These are phyloP conservation scores for Larix kaempferi DNA, from an alignment of 75 land plant genomes.

Conservation along the genomic window DNA sequence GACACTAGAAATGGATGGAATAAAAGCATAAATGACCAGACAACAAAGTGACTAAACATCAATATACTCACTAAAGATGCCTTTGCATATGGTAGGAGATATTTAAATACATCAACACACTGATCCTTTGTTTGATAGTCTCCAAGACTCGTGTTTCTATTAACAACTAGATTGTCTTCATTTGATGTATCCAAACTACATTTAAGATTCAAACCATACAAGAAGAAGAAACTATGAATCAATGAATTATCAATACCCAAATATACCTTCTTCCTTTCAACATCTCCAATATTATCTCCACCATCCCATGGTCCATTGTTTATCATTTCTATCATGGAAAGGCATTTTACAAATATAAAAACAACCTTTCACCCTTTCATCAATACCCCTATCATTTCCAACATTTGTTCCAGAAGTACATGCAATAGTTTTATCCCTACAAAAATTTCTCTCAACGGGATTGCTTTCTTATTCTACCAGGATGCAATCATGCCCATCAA, in stretches of 20 bases:
- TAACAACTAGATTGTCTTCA: constrained; percentile 74
- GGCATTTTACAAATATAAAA: constrained; percentile 8
- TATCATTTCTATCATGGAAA: constrained; percentile 3
- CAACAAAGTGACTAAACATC: constrained; percentile 1
- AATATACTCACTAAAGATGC: constrained; percentile 72
- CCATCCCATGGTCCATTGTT: constrained; percentile 4
- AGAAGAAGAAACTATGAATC: constrained; percentile 93
- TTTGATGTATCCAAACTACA: constrained; percentile 58
- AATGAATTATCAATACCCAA: constrained; percentile 76
- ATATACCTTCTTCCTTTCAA: constrained; percentile 62
- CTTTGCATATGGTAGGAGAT: constrained; percentile 86
- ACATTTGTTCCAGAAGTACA: neutral
- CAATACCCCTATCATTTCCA: too few species aligned
- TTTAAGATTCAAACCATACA: constrained; percentile 91
- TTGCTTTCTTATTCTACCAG: constrained; percentile 8
- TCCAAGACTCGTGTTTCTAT: constrained; percentile 86
- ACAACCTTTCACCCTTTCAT: neutral
- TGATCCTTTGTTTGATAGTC: constrained; percentile 96
- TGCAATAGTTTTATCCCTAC: neutral
- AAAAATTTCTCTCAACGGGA: neutral
- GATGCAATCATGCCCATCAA: constrained; percentile 2
- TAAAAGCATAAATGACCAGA: neutral
- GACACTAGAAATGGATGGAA: neutral
- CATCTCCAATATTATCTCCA: constrained; percentile 26
- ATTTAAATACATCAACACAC: constrained; percentile 94